Evolutionary conservation across 805 yeast species (phyloP), one percentile per base, ranked within the genome.

Genomic region (Hemisphaericaspora nanyangensis): DNA sequence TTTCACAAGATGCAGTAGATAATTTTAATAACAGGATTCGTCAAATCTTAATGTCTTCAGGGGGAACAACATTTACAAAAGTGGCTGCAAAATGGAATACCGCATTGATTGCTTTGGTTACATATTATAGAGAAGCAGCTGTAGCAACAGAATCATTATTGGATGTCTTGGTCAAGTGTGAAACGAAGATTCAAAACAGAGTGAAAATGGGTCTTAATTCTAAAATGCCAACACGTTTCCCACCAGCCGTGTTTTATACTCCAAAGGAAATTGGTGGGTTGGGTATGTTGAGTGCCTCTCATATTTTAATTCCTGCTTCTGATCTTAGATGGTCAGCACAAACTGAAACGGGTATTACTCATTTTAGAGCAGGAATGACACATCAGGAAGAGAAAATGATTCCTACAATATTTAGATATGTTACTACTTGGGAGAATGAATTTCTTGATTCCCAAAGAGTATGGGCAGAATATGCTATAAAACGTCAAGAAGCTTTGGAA

Each of bases 261-360:
- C 99, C 99, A 0, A 91, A 90, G 50, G 99, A 93, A 58, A 65
- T 93, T 3, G 99, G 99, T 36, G 99, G 99, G 31, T 66, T 93
- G 31, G 99, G 99, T 18, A 93, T 93, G 99, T 68, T 93, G 18
- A 86, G 96, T 70, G 98, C 98, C 0, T 87, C 96, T 11, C 99
- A 93, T 58, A 87, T 93, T 35, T 68, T 93, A 46, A 93, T 93
- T 48, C 99, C 99, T 0, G 85, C 95, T 0, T 82, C 95, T 5
- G 99, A 93, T 59, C 64, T 91, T 45, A 72, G 83, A 38, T 91
- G 95, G 93, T 87, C 96, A 0, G 77, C 76, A 51, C 97, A 90
- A 61, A 89, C 97, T 0, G 96, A 90, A 40, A 82, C 95, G 3
- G 98, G 98, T 12, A 84, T 88, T 32, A 85, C 95, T 0, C 96